Evolutionary conservation across 371 early-diverging fungal species (phyloP), one percentile per base, ranked within the genome.

Genomic region (Mortierella sp.): DNA sequence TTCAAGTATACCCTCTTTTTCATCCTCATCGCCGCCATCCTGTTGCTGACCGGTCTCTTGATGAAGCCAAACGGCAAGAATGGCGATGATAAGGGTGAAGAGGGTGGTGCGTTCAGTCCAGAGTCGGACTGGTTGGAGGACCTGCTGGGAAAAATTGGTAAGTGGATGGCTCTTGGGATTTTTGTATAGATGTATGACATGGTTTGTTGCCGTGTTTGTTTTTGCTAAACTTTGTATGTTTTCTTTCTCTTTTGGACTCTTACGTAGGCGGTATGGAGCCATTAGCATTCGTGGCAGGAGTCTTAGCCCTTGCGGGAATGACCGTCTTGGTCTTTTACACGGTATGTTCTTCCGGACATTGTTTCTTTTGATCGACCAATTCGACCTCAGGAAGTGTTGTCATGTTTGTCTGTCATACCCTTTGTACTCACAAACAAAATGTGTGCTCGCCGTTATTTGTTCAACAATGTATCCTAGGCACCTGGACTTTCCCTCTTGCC

Each of bases 401-500:
- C 1, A 16, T 51, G 51, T 55, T 38, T 58, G 21, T 44, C 29
- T 43, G n/a, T 54, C 29, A 55, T 18, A 43, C 16, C 32, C 35
- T n/a, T 56, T n/a, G n/a, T 56, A 27, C 24, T n/a, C 56, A 56
- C 4, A 10, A 11, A 3, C n/a, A n/a, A 24, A 56, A 27, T 46
- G 21, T 46, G 24, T 46, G 24, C 46, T 46, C 49, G 43, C 12
- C 24, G 48, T 35, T 38, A 24, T 55, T 71, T 70, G 21, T 43
- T 68, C 21, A 43, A n/a, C 29, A 41, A 68, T 38, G 21, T 21
- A 4, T 24, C 41, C 2, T 75, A 83, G 83, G 83, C 83, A 2
- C 83, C 83, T 32, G 83, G 83, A 54, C 76, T 83, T 11, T 71
- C 80, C 0, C 77, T 83, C 24, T 51, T 83, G 44, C 83, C 83